Evolutionary conservation across 805 yeast species (phyloP).

Genomic region (Kazachstania africana): DNA sequence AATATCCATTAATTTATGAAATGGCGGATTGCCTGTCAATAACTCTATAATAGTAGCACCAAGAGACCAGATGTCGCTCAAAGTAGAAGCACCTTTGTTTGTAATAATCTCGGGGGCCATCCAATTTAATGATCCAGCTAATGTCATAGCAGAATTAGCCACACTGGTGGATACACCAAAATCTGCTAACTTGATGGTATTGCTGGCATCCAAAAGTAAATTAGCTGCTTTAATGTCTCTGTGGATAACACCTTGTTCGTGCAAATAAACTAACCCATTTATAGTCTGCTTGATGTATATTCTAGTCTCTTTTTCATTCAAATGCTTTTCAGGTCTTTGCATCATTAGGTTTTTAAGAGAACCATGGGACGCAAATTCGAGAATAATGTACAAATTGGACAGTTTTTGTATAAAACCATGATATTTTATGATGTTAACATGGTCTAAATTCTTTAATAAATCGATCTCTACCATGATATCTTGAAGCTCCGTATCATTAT

Average conservation of each 20-base stretch:
- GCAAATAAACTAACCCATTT: constrained; percentile 58
- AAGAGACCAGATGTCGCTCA: constrained; percentile 86
- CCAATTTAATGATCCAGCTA: constrained; percentile 92
- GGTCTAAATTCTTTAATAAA: constrained; percentile 65
- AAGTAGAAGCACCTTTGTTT: constrained; percentile 73
- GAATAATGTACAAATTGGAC: constrained; percentile 60
- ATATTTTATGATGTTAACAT: constrained; percentile 83
- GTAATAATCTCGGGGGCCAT: constrained; percentile 95
- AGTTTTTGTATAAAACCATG: constrained; percentile 76
- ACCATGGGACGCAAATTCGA: constrained; percentile 61
- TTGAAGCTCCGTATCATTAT: constrained; percentile 61
- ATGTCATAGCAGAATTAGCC: constrained; percentile 48
- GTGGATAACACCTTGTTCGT: constrained; percentile 73
- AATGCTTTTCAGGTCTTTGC: constrained; percentile 20
- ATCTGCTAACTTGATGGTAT: constrained; percentile 82
- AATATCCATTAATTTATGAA: constrained; percentile 40
- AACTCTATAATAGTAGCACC: constrained; percentile 93
- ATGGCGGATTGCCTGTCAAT: constrained; percentile 79
- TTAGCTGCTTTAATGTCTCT: constrained; percentile 93
- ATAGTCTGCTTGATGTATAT: constrained; percentile 59
- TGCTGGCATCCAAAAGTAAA: constrained; percentile 54
- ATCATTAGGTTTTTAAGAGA: constrained; percentile 38
- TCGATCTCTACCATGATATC: constrained; percentile 52
- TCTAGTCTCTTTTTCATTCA: constrained; percentile 52
- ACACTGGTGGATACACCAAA: constrained; percentile 89